Percentiles rank a stretch among this genome's conserved stretches.
These are phyloP conservation scores for Suhomyces choctaworum DNA, from an alignment of 1,139 yeast genomes.

Conservation along the genomic window DNA sequence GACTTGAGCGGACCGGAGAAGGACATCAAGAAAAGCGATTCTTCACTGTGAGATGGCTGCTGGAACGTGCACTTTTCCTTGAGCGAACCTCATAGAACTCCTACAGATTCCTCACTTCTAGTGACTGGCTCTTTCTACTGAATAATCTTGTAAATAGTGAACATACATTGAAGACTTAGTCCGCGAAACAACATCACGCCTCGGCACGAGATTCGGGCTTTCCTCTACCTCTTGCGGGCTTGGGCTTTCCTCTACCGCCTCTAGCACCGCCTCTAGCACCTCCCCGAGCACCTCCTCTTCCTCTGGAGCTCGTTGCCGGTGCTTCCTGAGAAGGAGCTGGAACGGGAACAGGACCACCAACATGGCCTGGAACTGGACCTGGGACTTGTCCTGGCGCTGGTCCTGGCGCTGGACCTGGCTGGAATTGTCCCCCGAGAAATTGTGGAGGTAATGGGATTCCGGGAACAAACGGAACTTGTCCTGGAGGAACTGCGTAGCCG, in stretches of 20 bases:
- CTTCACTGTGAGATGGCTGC: background rate
- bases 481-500: conserved; percentile 12
- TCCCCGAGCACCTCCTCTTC: conserved; percentile 25
- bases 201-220: conserved; percentile 2
- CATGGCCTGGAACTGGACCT: background rate
- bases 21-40: conserved; percentile 5
- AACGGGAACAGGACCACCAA: conserved; percentile 1
- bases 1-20: no score
- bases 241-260: conserved; percentile 9
- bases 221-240: conserved; percentile 19
- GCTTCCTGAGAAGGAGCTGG: conserved; percentile 12
- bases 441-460: conserved; percentile 39
- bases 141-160: no score
- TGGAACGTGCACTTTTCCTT: background rate
- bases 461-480: conserved; percentile 24
- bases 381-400: conserved; percentile 1
- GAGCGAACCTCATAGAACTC: no score
- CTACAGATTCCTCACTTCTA: no score
- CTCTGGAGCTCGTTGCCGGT: conserved; percentile 25
- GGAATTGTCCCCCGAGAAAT: conserved; percentile 23
- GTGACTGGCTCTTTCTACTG: no score
- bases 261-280: conserved; percentile 2
- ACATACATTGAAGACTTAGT: no score
- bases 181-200: no score
- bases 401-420: conserved; percentile 1